Base-by-base conservation (phyloP, 2,329 filamentous ascomycete genomes). In the Aureobasidium subglaciale region DNA sequence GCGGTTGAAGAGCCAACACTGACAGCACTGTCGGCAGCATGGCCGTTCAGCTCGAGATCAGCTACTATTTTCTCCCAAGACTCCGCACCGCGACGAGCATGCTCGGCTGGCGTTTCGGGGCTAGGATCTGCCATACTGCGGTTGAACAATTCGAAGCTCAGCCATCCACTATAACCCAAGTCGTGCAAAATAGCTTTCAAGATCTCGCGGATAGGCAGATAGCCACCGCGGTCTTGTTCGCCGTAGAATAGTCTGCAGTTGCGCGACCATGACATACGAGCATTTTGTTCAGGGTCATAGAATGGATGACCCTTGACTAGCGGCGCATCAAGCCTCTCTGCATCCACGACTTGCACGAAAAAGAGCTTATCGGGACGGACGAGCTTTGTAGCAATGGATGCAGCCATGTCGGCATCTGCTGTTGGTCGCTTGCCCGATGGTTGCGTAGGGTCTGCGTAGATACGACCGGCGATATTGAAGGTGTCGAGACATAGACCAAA, bases 281-380 rank as follows among this genome's bases (percentile, higher is more conserved):
- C 63, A n/a, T 76, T 77, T 67, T 85, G 83, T 5, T 73, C 75
- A 0, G 74, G 64, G 8, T 78, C 71, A 68, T 84, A 77, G 63
- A 80, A 85, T 4, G 71, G 65, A 64, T 87, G 83, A 1, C 73
- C 75, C 11, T 73, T 63, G 3, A 75, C 62, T 11, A 90, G 67
- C 0, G 86, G 85, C 7, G 69, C 62, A 22, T 18, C 25, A 4
- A 91, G 74, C 4, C 78, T 74, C 66, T 89, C 85, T 1, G 82
- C 88, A 64, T 92, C 88, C 3, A 87, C 87, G 7, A 91, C 78
- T 65, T 92, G 88, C 1, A 92, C 75, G 63, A 88, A 88, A 63
- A 90, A 88, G 0, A 92, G 75, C 67, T 87, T 88, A 13, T 52
- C 48, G 5, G 48, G 48, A 6, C 48, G 48, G 16, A 52, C 48